Conservation (phyloP, 257 asterid species). For the Solanum peruvianum region DNA sequence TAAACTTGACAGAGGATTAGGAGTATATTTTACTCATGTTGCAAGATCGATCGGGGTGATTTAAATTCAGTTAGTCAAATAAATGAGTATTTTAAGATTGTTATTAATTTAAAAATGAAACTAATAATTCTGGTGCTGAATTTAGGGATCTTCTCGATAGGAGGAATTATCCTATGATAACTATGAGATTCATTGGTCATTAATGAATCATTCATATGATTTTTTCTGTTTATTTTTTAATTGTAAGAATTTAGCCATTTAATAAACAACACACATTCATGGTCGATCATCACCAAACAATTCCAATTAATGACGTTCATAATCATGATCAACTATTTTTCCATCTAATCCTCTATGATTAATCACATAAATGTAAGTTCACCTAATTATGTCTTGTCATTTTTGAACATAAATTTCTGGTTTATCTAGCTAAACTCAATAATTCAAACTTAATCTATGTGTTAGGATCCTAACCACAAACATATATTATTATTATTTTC, state of each 20-base stretch:
- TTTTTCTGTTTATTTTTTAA: too few relatives aligned
- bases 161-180: too few relatives aligned
- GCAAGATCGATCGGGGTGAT: too few relatives aligned
- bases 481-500: background rate
- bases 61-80: too few relatives aligned
- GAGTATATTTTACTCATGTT: too few relatives aligned
- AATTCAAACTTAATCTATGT: background rate
- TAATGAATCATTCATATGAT: too few relatives aligned
- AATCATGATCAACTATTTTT: background rate
- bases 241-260: background rate
- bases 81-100: too few relatives aligned
- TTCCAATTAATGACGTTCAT: background rate
- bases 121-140: too few relatives aligned
- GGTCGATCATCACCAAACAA: background rate
- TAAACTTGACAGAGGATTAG: too few relatives aligned
- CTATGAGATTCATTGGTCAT: too few relatives aligned
- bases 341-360: background rate
- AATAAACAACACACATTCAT: background rate
- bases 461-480: background rate
- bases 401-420: background rate
- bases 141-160: too few relatives aligned
- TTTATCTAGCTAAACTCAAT: background rate
- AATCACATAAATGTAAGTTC: background rate
- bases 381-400: background rate
- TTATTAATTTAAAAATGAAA: accelerated